Evolutionary conservation across 2,329 filamentous ascomycete genomes (phyloP).

Genomic region (Arthrobotrys megalospora): DNA sequence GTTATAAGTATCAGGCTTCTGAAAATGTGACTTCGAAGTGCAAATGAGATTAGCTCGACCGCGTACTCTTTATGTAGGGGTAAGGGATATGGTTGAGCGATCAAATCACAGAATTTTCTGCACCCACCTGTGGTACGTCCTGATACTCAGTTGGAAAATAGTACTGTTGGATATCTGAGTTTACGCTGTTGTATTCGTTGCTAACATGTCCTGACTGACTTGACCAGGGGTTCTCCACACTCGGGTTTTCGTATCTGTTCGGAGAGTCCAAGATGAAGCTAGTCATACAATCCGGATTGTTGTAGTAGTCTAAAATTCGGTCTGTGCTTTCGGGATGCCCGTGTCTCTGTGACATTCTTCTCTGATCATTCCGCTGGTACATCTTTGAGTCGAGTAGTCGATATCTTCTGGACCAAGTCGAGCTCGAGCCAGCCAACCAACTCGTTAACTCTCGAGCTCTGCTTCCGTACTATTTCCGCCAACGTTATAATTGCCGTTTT

Average conservation of each 20-base stretch:
- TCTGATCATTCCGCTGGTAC: slow-evolving; percentile 37
- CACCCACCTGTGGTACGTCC: slow-evolving; percentile 45
- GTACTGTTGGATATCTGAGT: slow-evolving; percentile 46
- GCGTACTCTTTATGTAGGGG: slow-evolving; percentile 5
- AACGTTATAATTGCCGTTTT: no score
- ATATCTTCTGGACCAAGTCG: slow-evolving; percentile 30
- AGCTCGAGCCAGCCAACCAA: neutral
- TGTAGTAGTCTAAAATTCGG: slow-evolving; percentile 34
- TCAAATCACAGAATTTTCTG: slow-evolving; percentile 41
- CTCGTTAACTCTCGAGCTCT: neutral
- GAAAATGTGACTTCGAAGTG: slow-evolving; percentile 30
- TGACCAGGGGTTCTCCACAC: slow-evolving; percentile 49
- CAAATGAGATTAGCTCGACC: slow-evolving; percentile 6
- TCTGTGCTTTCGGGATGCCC: slow-evolving; percentile 23
- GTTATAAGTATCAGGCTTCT: slow-evolving; percentile 32
- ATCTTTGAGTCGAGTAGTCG: slow-evolving; percentile 40
- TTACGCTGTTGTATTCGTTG: slow-evolving; percentile 35
- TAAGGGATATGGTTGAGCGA: neutral
- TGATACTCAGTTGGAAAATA: slow-evolving; percentile 30
- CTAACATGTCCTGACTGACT: slow-evolving; percentile 45
- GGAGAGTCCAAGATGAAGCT: slow-evolving; percentile 43
- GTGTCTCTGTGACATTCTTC: slow-evolving; percentile 18
- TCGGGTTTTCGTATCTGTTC: slow-evolving; percentile 18
- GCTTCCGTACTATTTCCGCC: neutral
- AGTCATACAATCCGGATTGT: slow-evolving; percentile 28